phyloP scores from a whole-genome alignment of 192 early-diverging fungal species.

The Chytriomyces hyalinus region DNA sequence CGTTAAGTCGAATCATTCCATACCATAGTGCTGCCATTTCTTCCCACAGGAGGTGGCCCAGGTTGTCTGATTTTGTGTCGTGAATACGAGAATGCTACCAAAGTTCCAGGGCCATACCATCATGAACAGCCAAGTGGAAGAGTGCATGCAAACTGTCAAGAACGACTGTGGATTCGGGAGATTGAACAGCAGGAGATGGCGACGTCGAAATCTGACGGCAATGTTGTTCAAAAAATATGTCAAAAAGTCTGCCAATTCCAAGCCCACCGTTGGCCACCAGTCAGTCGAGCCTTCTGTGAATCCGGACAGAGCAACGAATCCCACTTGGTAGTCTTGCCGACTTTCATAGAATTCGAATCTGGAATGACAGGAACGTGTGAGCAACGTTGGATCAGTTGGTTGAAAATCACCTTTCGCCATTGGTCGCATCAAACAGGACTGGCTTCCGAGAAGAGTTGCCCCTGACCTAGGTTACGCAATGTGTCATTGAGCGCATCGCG shows the following conservation, averaged over 20 bases:
- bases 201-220: not conserved
- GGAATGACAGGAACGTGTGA: no score
- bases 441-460: conserved; percentile 14
- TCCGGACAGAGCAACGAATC: conserved; percentile 24
- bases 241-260: not conserved
- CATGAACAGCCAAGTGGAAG: conserved; percentile 30
- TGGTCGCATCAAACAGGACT: conserved; percentile 15
- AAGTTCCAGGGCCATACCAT: not conserved
- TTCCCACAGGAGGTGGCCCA: conserved; percentile 43
- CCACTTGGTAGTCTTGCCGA: conserved; percentile 15
- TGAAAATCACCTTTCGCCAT: conserved; percentile 26
- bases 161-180: conserved; percentile 11
- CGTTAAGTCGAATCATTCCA: conserved; percentile 36
- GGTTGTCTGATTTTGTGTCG: conserved; percentile 22
- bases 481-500: not conserved
- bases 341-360: not conserved
- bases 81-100: not conserved
- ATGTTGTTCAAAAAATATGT: not conserved
- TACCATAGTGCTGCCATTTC: conserved; percentile 40
- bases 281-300: conserved; percentile 26
- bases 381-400: no score
- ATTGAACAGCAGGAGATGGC: conserved; percentile 7
- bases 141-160: conserved; percentile 28
- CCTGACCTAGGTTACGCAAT: not conserved
- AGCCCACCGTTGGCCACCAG: conserved; percentile 4